Evolutionary conservation across 192 early-diverging fungal genomes (phyloP), one percentile per base, ranked within the genome.

Genomic region (Lunasporangiospora selenospora): DNA sequence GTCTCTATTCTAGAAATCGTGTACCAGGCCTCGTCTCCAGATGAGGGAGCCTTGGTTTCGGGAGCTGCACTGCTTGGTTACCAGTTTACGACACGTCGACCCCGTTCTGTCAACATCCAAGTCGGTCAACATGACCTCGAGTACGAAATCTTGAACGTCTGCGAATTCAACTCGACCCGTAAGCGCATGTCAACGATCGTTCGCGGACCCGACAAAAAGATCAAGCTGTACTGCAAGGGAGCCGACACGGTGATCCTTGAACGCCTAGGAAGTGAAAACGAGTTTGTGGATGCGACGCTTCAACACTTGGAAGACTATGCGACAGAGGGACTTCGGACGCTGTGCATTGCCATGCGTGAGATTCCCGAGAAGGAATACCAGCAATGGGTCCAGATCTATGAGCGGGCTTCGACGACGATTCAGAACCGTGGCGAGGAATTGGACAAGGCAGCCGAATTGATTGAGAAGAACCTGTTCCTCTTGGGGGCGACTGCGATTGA

Each of bases 141-240:
- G 65, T 98, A 88, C 65, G 93, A 97, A 77, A 87, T 99, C 32
- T 80, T 99, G 19, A 94, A 95, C 57, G 90, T 98, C 61, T 95
- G 93, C 77, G 98, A 99, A 82, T 99, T 99, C 84, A 97, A 99
- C 77, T 95, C 93, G 41, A 97, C 95, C n/a, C 86, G 98, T 39
- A 99, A 99, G 75, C 87, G 98, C 53, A 99, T 99, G 98, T 95
- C 93, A 7, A 92, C 92, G 6, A 78, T 99, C 32, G 85, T 98
- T 24, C 88, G 95, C 11, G 84, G 87, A 11, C 92, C 96, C 2
- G 91, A 96, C 36, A 95, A 94, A 12, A 82, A 81, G 32, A 88
- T 93, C 37, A 92, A 93, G 64, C 69, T 99, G 36, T 99, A 94
- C 85, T 93, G 92, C 75, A 99, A 99, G 67, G 98, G 98, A 33